Conservation (phyloP, 108 stramenopile species). For the Skeletonema menzelii region DNA sequence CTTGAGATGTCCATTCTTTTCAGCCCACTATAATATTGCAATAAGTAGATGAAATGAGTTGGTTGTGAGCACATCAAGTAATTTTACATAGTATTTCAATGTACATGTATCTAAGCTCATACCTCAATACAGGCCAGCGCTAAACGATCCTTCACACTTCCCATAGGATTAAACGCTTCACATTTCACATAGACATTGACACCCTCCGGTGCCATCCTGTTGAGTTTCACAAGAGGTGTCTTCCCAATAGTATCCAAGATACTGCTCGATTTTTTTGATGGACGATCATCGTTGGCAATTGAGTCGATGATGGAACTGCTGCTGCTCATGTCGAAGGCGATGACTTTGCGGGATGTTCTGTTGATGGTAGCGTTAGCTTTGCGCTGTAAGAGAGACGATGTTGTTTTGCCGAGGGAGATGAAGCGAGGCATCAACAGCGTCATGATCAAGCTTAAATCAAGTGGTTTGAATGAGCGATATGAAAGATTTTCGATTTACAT, state of each 20-base stretch:
- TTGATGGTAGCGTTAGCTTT: background rate
- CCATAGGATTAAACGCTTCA: constrained; percentile 77
- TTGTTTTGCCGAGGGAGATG: too few species aligned
- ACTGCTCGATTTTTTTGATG: background rate
- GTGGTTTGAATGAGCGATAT: too few species aligned
- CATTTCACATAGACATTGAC: constrained; percentile 56
- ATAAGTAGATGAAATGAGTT: too few species aligned
- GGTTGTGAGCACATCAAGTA: too few species aligned
- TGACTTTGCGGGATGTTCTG: background rate
- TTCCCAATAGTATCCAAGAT: constrained; percentile 45
- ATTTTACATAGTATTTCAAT: constrained; percentile 51
- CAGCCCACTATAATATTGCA: constrained; percentile 55
- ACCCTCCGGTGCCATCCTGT: constrained; percentile 33
- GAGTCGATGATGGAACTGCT: constrained; percentile 6
- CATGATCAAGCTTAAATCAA: too few species aligned
- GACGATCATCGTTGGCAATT: constrained; percentile 27
- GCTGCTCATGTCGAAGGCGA: background rate
- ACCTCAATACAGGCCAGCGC: constrained; percentile 67
- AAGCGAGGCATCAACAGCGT: too few species aligned
- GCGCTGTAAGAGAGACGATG: too few species aligned
- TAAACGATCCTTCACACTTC: constrained; percentile 86
- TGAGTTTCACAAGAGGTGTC: constrained; percentile 44
- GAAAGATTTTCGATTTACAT: too few species aligned
- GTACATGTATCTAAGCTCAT: constrained; percentile 25
- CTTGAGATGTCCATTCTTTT: constrained; percentile 76